Conservation (phyloP, 371 early-diverging fungal species). For the Mortierella polycephala region DNA sequence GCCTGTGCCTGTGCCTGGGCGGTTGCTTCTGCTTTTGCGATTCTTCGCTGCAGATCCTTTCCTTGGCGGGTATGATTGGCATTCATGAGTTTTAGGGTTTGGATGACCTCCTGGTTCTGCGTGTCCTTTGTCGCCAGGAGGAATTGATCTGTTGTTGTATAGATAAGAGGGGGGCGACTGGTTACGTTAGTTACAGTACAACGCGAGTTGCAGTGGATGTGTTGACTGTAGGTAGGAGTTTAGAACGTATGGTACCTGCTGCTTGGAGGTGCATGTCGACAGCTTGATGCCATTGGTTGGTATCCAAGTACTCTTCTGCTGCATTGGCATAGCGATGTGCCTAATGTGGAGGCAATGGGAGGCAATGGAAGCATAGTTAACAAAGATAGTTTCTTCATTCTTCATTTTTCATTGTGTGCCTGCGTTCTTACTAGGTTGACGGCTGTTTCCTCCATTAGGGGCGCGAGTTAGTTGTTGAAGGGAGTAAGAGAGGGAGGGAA, state of each 20-base stretch:
- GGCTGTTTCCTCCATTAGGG: slow-evolving; percentile 43
- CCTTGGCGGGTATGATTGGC: slow-evolving; percentile 47
- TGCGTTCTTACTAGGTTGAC: slow-evolving; percentile 34
- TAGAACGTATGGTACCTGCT: slow-evolving; percentile 19
- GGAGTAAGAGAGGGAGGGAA: no score
- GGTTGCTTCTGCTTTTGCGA: slow-evolving; percentile 26
- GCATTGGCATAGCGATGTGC: slow-evolving; percentile 46
- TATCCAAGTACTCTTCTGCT: slow-evolving; percentile 40
- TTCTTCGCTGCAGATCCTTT: slow-evolving; percentile 33
- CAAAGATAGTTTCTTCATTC: background rate
- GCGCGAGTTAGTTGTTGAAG: no score
- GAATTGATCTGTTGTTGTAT: slow-evolving; percentile 32
- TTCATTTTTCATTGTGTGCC: no score
- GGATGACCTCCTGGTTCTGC: slow-evolving; percentile 36
- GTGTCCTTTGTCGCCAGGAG: slow-evolving; percentile 39
- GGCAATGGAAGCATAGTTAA: no score
- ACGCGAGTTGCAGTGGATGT: background rate
- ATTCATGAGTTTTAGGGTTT: slow-evolving; percentile 48
- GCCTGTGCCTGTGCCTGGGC: background rate
- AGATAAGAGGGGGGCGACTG: background rate
- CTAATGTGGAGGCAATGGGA: slow-evolving; percentile 6
- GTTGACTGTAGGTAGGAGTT: background rate
- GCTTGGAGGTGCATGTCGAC: slow-evolving; percentile 38
- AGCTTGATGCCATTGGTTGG: slow-evolving; percentile 27
- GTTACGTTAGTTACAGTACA: background rate